These are phyloP conservation scores for Afroboletus lepidellus DNA, from an alignment of 1,284 basidiomycete genomes.

Conservation along the genomic window DNA sequence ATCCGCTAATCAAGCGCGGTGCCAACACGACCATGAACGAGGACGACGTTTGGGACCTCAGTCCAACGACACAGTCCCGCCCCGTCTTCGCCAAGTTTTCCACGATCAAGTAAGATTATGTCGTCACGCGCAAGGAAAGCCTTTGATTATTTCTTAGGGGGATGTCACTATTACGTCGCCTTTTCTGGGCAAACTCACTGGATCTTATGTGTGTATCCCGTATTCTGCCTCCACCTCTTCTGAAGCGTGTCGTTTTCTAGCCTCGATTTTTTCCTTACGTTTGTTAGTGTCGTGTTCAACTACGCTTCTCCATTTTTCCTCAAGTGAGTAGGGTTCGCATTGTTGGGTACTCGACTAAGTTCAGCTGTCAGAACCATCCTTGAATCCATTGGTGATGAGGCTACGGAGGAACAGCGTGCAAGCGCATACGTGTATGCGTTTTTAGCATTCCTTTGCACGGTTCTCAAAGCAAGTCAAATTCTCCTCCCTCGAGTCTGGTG, in stretches of 20 bases:
- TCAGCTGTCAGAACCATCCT: slow-evolving; percentile 37
- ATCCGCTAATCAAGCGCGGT: slow-evolving; percentile 53
- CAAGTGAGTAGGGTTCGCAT: slow-evolving; percentile 18
- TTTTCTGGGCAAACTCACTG: slow-evolving; percentile 68
- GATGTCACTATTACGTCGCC: slow-evolving; percentile 56
- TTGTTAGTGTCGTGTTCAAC: slow-evolving; percentile 53
- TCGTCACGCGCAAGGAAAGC: not conserved
- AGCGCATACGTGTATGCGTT: slow-evolving; percentile 65
- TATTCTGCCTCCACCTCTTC: not conserved
- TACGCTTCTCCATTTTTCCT: slow-evolving; percentile 57
- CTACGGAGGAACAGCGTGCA: slow-evolving; percentile 42
- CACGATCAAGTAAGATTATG: slow-evolving; percentile 33
- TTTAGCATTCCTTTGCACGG: slow-evolving; percentile 51
- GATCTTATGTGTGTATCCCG: slow-evolving; percentile 55
- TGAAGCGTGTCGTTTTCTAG: slow-evolving; percentile 23
- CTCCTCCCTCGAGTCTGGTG: not conserved
- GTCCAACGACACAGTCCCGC: slow-evolving; percentile 51
- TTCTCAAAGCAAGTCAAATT: slow-evolving; percentile 40
- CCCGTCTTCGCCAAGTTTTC: slow-evolving; percentile 51
- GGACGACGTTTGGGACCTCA: slow-evolving; percentile 58
- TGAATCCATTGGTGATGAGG: slow-evolving; percentile 18
- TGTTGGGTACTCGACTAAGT: not conserved
- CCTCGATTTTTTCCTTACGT: slow-evolving; percentile 65
- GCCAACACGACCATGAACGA: slow-evolving; percentile 51
- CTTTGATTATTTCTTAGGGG: slow-evolving; percentile 29